Base-by-base conservation (phyloP, 305 asterid genomes). In the Fraxinus sp. region DNA sequence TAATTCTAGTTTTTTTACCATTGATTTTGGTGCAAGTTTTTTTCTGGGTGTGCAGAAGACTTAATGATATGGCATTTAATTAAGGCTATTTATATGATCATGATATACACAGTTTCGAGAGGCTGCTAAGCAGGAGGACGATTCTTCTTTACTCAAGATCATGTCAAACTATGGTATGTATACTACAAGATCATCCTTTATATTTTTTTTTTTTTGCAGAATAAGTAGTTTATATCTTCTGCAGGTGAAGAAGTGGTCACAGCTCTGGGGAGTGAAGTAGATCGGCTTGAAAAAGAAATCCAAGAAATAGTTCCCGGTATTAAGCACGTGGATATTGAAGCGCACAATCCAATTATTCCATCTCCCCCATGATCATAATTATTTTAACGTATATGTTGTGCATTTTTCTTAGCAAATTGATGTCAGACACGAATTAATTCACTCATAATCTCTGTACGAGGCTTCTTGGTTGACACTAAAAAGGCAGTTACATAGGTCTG, bases 231-330 rank as follows among this genome's bases (percentile, higher is more conserved):
- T 11, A 72, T 16, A 14, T 37, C 80, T 73, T 80, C 59, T 71
- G 74, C 90, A 93, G 99, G 99, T 80, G 99, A 96, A 90, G 99
- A 96, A 84, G 97, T 94, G 84, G 99, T 96, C 49, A 96, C 97
- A 18, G 99, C 99, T 80, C 91, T 94, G 30, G 99, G 99, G 78
- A 93, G 97, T 80, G 99, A 96, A 88, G 98, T 96, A 26, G 98
- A 96, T 86, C 91, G 99, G 78, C 92, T 96, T 4, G 99, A 96
- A 72, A 93, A 92, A 79, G 99, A 96, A 92, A 96, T 96, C 78
- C 98, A 96, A 83, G 93, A 87, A 57, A 88, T 96, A 32, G 98
- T 96, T 81, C 99, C 99, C 5, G 99, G 99, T 35, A 96, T 96
- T 32, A 90, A 87, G 89, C 99, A 96, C 36, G 97, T 94, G 6